Evolutionary conservation across 1,284 basidiomycete species (phyloP).

Genomic region (Cryptococcus deneoformans): DNA sequence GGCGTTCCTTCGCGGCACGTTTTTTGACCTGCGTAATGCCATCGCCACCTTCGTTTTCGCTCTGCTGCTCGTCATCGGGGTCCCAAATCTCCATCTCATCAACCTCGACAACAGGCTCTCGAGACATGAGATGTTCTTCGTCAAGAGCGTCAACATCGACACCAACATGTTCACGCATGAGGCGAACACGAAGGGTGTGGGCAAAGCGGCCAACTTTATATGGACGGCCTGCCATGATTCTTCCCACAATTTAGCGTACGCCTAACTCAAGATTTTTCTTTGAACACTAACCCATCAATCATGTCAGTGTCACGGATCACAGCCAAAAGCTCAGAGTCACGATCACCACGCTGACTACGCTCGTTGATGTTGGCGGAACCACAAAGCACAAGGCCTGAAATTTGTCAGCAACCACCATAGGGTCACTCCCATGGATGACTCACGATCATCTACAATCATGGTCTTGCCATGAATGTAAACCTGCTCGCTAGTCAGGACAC

Average conservation of each 20-base stretch:
- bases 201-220: slow-evolving; percentile 97
- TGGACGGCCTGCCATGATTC: slow-evolving; percentile 89
- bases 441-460: slow-evolving; percentile 89
- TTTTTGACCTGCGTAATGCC: slow-evolving; percentile 49
- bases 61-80: slow-evolving; percentile 68
- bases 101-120: slow-evolving; percentile 57
- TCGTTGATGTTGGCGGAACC: slow-evolving; percentile 99
- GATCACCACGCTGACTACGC: slow-evolving; percentile 89
- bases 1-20: slow-evolving; percentile 28
- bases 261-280: background rate
- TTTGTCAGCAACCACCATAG: background rate
- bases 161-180: slow-evolving; percentile 97
- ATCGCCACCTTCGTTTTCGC: slow-evolving; percentile 25
- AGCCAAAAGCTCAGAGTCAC: slow-evolving; percentile 92
- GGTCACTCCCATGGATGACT: slow-evolving; percentile 7
- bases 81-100: slow-evolving; percentile 69
- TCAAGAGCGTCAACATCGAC: slow-evolving; percentile 89
- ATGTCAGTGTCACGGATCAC: slow-evolving; percentile 96
- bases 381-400: slow-evolving; percentile 76
- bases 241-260: slow-evolving; percentile 36
- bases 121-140: slow-evolving; percentile 66
- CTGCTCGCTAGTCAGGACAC: slow-evolving; percentile 85
- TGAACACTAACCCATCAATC: slow-evolving; percentile 69
- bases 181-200: slow-evolving; percentile 84
- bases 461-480: slow-evolving; percentile 85